Percentiles rank a stretch among this genome's conserved stretches.
These are phyloP conservation scores for Pseudozyma tsukubaensis DNA, from an alignment of 1,284 basidiomycete genomes.

Conservation along the genomic window DNA sequence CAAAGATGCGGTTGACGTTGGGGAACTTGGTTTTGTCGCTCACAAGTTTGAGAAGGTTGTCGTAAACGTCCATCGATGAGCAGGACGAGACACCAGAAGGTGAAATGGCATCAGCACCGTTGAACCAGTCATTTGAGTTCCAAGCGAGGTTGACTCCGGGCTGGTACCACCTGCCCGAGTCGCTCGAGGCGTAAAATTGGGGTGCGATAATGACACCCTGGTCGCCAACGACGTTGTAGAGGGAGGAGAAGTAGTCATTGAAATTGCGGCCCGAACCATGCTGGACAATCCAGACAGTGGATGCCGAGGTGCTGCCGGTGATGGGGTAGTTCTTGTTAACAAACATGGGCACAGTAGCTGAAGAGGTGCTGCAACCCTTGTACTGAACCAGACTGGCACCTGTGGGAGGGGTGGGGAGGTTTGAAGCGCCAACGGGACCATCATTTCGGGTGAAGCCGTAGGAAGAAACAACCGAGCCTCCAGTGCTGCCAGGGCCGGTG, in stretches of 20 bases:
- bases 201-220: slow-evolving; percentile 38
- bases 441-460: slow-evolving; percentile 21
- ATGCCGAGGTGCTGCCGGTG: slow-evolving; percentile 9
- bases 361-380: slow-evolving; percentile 16
- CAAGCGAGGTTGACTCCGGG: slow-evolving; percentile 25
- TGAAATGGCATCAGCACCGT: slow-evolving; percentile 36
- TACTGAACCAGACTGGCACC: slow-evolving; percentile 34
- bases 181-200: slow-evolving; percentile 31
- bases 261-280: slow-evolving; percentile 48
- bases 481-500: slow-evolving; percentile 8
- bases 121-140: slow-evolving; percentile 30
- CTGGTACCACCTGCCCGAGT: slow-evolving; percentile 32
- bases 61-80: slow-evolving; percentile 54
- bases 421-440: not conserved
- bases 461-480: slow-evolving; percentile 19
- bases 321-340: slow-evolving; percentile 46
- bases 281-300: slow-evolving; percentile 48
- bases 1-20: slow-evolving; percentile 31
- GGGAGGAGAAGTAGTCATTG: slow-evolving; percentile 42
- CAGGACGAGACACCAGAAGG: slow-evolving; percentile 18
- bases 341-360: slow-evolving; percentile 39
- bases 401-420: slow-evolving; percentile 13
- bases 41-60: slow-evolving; percentile 34
- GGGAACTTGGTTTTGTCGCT: slow-evolving; percentile 40
- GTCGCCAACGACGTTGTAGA: slow-evolving; percentile 41